These are phyloP conservation scores for Exophiala oligosperma DNA, from an alignment of 2,329 filamentous ascomycete genomes.

Conservation along the genomic window DNA sequence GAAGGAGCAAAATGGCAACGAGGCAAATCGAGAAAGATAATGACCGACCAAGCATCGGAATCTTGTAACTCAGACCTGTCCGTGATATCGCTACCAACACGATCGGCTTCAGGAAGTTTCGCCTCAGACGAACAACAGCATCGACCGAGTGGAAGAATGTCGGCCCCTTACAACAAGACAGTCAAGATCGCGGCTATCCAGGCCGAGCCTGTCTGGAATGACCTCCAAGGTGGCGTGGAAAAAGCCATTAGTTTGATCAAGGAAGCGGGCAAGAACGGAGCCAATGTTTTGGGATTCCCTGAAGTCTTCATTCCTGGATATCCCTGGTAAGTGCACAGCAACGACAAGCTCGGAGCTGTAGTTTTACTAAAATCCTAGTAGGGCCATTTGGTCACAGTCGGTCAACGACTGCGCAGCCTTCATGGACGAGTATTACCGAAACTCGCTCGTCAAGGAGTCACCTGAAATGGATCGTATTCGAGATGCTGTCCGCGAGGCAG, in stretches of 20 bases:
- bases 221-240: slow-evolving; percentile 54
- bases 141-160: neutral
- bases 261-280: slow-evolving; percentile 55
- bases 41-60: neutral
- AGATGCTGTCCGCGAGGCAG: slow-evolving; percentile 34
- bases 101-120: neutral
- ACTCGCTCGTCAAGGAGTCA: slow-evolving; percentile 1
- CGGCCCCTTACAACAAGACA: neutral
- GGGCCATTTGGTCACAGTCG: slow-evolving; percentile 35
- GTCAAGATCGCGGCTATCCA: slow-evolving; percentile 53
- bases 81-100: neutral
- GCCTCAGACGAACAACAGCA: neutral
- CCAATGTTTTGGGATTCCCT: slow-evolving; percentile 57
- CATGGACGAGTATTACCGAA: slow-evolving; percentile 12
- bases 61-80: neutral
- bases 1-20: neutral
- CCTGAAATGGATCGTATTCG: slow-evolving; percentile 40
- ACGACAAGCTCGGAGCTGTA: too few species aligned
- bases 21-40: neutral
- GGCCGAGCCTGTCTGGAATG: slow-evolving; percentile 61
- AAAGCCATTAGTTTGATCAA: slow-evolving; percentile 60
- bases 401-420: slow-evolving; percentile 21
- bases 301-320: slow-evolving; percentile 59
- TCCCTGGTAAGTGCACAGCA: slow-evolving; percentile 38
- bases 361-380: neutral